phyloP scores from a whole-genome alignment of 2,329 filamentous ascomycete species.

The Stagonosporopsis rhizophila region DNA sequence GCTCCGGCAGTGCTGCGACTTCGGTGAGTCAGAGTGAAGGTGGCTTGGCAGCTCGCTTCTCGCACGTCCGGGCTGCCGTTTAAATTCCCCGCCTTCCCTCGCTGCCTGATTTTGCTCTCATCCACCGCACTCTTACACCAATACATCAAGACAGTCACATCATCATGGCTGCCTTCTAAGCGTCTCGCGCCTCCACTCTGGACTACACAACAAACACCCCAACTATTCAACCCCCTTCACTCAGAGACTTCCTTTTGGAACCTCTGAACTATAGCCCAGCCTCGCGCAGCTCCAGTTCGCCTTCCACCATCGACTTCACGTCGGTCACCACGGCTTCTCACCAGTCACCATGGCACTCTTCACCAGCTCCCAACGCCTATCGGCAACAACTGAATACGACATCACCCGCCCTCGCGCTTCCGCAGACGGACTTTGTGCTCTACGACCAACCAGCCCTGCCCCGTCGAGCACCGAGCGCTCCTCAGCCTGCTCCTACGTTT shows the following conservation, averaged over 20 bases:
- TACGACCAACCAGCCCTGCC: constrained; percentile 62
- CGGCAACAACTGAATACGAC: constrained; percentile 57
- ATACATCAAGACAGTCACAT: constrained; percentile 42
- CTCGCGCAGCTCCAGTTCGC: constrained; percentile 64
- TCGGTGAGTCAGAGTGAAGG: constrained; percentile 24
- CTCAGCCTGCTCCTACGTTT: constrained; percentile 65
- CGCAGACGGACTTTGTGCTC: constrained; percentile 79
- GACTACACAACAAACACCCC: constrained; percentile 33
- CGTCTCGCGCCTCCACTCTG: constrained; percentile 42
- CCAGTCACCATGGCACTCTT: constrained; percentile 79
- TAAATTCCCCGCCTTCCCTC: constrained; percentile 37
- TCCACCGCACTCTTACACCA: constrained; percentile 30
- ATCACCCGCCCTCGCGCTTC: constrained; percentile 54
- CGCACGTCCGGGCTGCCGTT: constrained; percentile 19
- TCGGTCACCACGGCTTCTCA: constrained; percentile 84
- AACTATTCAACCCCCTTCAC: constrained; percentile 36
- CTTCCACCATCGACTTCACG: constrained; percentile 69
- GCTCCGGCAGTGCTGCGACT: constrained; percentile 15
- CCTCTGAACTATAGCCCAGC: constrained; percentile 72
- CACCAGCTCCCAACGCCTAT: constrained; percentile 61
- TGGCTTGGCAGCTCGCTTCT: constrained; percentile 31
- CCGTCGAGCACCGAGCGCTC: constrained; percentile 60
- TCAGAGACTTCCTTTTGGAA: constrained; percentile 53
- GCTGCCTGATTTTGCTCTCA: constrained; percentile 43
- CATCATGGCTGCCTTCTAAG: constrained; percentile 51